Evolutionary conservation across 2,329 filamentous ascomycete species (phyloP).

Genomic region (Penicillium sclerotiorum): DNA sequence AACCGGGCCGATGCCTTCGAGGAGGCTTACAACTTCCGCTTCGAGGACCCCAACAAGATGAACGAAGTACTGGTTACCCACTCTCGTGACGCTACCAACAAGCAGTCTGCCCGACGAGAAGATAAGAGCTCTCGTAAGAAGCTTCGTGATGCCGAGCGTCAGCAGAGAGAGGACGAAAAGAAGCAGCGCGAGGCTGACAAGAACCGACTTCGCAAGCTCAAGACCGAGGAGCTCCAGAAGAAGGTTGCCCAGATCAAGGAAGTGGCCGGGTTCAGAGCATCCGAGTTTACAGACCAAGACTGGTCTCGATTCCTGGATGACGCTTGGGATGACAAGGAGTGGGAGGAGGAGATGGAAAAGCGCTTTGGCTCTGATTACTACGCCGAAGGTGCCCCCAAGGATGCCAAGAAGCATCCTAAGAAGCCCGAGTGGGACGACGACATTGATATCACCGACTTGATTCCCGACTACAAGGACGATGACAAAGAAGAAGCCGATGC

Average conservation of each 20-base stretch:
- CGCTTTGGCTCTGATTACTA: conserved; percentile 93
- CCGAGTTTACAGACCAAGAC: conserved; percentile 70
- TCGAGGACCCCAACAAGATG: conserved; percentile 85
- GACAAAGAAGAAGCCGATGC: conserved; percentile 66
- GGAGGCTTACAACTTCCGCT: conserved; percentile 91
- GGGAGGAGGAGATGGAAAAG: conserved; percentile 88
- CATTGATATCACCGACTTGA: conserved; percentile 91
- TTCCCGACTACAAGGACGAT: conserved; percentile 88
- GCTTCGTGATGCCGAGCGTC: conserved; percentile 74
- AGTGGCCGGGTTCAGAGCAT: conserved; percentile 76
- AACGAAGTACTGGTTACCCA: conserved; percentile 89
- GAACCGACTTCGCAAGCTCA: conserved; percentile 79
- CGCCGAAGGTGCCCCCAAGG: conserved; percentile 56
- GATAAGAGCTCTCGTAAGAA: conserved; percentile 76
- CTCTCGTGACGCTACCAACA: conserved; percentile 79
- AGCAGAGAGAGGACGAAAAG: conserved; percentile 78
- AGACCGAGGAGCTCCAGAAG: conserved; percentile 85
- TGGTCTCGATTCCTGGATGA: conserved; percentile 84
- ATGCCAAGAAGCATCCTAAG: conserved; percentile 61
- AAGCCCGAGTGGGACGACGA: conserved; percentile 96
- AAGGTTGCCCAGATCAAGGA: conserved; percentile 88
- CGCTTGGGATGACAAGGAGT: conserved; percentile 84
- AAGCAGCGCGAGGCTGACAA: conserved; percentile 76
- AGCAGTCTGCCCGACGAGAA: conserved; percentile 82
- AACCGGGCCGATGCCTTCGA: conserved; percentile 83